Evolutionary conservation across 352 stramenopile species (phyloP), one percentile per base, ranked within the genome.

Genomic region (Pythium dissimile): DNA sequence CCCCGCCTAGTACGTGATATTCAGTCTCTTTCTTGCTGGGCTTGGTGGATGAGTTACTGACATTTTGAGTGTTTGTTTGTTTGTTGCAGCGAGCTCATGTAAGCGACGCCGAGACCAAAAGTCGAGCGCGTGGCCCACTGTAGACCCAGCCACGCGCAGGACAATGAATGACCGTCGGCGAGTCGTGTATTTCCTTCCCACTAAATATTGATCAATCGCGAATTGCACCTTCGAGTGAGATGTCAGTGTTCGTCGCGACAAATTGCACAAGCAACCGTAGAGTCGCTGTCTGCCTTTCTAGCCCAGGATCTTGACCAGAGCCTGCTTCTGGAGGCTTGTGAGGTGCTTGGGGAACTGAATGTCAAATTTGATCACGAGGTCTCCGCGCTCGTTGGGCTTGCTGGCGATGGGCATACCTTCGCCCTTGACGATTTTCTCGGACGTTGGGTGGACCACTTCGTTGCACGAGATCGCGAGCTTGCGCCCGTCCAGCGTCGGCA

Each of bases 1-100:
- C 62, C 97, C 97, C 56, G 92, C 96, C 62, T 99, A 99, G 87
- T 97, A 98, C 75, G 77, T 98, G 39, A 90, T 92, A 72, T 93
- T 81, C 58, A 4, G 30, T 44, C 6, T 30, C 44, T 30, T 16
- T 41, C 4, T 45, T 47, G 26, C 0, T 62, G 34, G 38, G 15
- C 12, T 8, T 32, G 13, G 20, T 21, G 37, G 7, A 10, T 16
- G 13, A 12, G n/a, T 37, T 4, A 13, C 16, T 77, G 65, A 80
- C 62, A 3, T 41, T 57, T 57, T n/a, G n/a, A n/a, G n/a, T n/a
- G 23, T 45, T 62, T 66, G 26, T 54, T 37, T 80, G 28, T 69
- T 8, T 63, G 18, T 26, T 74, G 38, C 65, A 90, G 80, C 62
- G 80, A 90, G 60, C 73, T 90, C 46, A 75, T 86, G 74, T 90